Percentiles rank a stretch among this genome's conserved stretches.
phyloP scores from a whole-genome alignment of 352 stramenopile genomes.

The Phytophthora colocasiae region DNA sequence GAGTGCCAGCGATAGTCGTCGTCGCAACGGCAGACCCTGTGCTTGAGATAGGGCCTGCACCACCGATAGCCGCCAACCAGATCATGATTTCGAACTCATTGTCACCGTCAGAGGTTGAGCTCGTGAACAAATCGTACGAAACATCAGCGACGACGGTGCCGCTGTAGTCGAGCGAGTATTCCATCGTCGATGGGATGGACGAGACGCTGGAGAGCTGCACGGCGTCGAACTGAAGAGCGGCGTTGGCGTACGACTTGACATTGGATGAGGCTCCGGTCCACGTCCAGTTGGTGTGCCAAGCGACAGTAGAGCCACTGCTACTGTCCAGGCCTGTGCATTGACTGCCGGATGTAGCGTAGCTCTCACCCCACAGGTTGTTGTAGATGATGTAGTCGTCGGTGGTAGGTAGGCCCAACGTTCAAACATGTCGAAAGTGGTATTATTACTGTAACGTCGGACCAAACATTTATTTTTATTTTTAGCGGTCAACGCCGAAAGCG shows the following conservation, averaged over 20 bases:
- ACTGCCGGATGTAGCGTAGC: slow-evolving; percentile 36
- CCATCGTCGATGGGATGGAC: slow-evolving; percentile 43
- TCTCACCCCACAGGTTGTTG: slow-evolving; percentile 53
- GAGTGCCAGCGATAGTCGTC: slow-evolving; percentile 23
- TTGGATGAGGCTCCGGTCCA: slow-evolving; percentile 35
- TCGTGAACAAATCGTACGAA: slow-evolving; percentile 50
- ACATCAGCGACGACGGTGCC: slow-evolving; percentile 43
- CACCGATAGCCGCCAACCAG: slow-evolving; percentile 43
- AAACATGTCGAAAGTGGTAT: too few species aligned
- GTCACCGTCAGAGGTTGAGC: slow-evolving; percentile 28
- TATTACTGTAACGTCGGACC: too few species aligned
- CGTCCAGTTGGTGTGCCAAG: slow-evolving; percentile 42
- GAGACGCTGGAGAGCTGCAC: slow-evolving; percentile 39
- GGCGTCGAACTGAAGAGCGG: slow-evolving; percentile 42
- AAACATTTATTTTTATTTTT: too few species aligned
- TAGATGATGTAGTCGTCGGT: slow-evolving; percentile 52
- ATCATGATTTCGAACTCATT: slow-evolving; percentile 59
- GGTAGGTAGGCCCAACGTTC: background rate
- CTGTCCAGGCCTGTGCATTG: slow-evolving; percentile 52
- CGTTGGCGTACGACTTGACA: slow-evolving; percentile 59
- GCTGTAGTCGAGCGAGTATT: slow-evolving; percentile 43
- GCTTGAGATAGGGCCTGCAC: slow-evolving; percentile 42
- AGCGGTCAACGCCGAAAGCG: too few species aligned
- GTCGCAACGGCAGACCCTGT: slow-evolving; percentile 37
- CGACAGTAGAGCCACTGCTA: slow-evolving; percentile 32